Conservation (phyloP, 2,329 filamentous ascomycete genomes). For the Immersiporthe knoxdaviesiana region DNA sequence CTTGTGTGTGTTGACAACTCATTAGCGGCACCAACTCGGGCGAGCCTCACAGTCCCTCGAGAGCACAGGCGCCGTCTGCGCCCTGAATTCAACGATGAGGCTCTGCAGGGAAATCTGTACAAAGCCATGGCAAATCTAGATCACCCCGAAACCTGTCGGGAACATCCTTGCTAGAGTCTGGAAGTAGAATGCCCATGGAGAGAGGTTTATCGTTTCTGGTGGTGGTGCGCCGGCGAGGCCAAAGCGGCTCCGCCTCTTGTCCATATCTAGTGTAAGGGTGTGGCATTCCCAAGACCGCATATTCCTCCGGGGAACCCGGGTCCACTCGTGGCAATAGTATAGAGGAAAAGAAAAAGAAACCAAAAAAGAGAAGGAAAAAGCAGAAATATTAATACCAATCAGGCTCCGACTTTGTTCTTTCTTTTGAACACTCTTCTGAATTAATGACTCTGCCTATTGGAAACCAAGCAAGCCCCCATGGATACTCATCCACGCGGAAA, state of each 20-base stretch:
- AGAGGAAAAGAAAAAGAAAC: slow-evolving; percentile 1
- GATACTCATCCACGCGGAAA: neutral
- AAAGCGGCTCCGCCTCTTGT: neutral
- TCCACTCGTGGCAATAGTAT: neutral
- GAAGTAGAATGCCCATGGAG: neutral
- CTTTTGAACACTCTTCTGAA: neutral
- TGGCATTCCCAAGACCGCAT: neutral
- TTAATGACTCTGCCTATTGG: neutral
- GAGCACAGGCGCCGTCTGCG: slow-evolving; percentile 1
- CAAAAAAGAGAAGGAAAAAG: neutral
- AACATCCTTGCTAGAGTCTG: neutral
- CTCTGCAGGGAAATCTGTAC: slow-evolving; percentile 7
- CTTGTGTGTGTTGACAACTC: too few relatives aligned
- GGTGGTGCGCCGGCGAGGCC: neutral
- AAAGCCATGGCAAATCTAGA: neutral
- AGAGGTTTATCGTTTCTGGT: too few relatives aligned
- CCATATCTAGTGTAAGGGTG: neutral
- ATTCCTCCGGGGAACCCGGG: neutral
- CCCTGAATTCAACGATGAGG: slow-evolving; percentile 2
- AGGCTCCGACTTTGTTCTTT: neutral
- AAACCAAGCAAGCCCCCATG: neutral
- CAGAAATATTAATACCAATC: neutral
- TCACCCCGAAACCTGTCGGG: slow-evolving; percentile 15
- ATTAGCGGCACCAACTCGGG: neutral
- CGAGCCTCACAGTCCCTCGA: neutral